A percentile compares a stretch with the other conserved stretches of the same genome.
These are phyloP conservation scores for Huntiella abstrusa DNA, from an alignment of 2,329 filamentous ascomycete species.

Conservation along the genomic window DNA sequence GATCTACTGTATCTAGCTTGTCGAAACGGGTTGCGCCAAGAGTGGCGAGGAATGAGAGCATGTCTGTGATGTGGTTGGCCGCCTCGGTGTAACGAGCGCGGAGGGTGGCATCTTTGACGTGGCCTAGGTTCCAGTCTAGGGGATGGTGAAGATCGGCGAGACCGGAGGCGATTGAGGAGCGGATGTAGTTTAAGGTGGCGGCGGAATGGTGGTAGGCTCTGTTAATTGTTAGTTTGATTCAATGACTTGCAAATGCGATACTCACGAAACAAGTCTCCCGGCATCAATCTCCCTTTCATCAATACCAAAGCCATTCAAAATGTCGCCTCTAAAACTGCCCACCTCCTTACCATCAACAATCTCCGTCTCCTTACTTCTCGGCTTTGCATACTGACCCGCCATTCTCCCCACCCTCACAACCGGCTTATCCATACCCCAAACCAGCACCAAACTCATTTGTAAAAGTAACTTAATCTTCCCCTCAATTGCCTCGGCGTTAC, in stretches of 20 bases:
- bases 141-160: conserved; percentile 88
- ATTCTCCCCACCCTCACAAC: conserved; percentile 90
- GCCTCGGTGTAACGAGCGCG: conserved; percentile 75
- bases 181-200: conserved; percentile 83
- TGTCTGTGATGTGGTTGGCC: conserved; percentile 72
- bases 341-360: conserved; percentile 61
- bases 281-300: conserved; percentile 70
- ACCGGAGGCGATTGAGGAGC: conserved; percentile 64
- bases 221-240: not conserved
- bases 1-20: conserved; percentile 75
- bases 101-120: conserved; percentile 66
- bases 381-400: conserved; percentile 96
- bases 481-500: conserved; percentile 72
- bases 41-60: conserved; percentile 82
- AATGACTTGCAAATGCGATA: not conserved
- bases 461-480: conserved; percentile 91
- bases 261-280: conserved; percentile 52
- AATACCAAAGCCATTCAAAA: conserved; percentile 70
- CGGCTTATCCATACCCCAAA: conserved; percentile 66
- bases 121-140: conserved; percentile 84
- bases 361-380: conserved; percentile 75
- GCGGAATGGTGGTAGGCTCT: conserved; percentile 92
- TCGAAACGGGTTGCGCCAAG: conserved; percentile 75
- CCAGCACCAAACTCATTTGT: conserved; percentile 90
- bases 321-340: conserved; percentile 85